phyloP scores from a whole-genome alignment of 73 alveolate genomes.

The Paramecium octaurelia region DNA sequence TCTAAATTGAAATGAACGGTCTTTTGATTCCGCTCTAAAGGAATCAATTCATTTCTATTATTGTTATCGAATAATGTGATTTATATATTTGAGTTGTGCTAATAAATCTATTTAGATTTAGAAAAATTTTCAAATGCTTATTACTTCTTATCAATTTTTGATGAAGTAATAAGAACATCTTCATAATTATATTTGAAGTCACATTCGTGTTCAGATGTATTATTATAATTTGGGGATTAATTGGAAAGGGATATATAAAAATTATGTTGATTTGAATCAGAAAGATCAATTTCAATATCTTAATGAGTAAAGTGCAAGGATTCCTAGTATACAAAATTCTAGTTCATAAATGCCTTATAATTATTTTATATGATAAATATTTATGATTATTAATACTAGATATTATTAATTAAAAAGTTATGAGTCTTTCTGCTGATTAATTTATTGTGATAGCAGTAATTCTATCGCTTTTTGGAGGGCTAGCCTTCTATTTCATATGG shows the following conservation, averaged over 20 bases:
- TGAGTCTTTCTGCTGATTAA: background rate
- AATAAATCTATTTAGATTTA: background rate
- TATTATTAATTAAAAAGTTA: background rate
- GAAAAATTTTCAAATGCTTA: background rate
- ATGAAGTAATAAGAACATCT: background rate
- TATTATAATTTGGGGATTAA: background rate
- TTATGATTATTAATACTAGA: background rate
- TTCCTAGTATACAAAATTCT: background rate
- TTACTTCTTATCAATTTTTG: background rate
- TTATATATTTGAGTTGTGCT: background rate
- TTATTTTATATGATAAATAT: background rate
- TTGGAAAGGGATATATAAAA: background rate
- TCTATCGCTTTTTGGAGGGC: constrained; percentile 18
- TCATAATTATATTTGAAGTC: background rate
- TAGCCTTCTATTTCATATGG: constrained; percentile 8
- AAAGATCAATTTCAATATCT: background rate
- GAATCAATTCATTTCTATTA: background rate
- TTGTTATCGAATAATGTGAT: background rate
- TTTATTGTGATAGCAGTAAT: constrained; percentile 14
- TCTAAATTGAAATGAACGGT: background rate
- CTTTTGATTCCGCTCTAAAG: background rate
- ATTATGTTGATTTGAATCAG: background rate
- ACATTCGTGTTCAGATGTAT: background rate
- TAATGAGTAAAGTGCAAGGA: background rate
- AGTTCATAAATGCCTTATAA: background rate